Conservation (phyloP, 331 rosid genomes). For the Rhamnella rubrinervis region DNA sequence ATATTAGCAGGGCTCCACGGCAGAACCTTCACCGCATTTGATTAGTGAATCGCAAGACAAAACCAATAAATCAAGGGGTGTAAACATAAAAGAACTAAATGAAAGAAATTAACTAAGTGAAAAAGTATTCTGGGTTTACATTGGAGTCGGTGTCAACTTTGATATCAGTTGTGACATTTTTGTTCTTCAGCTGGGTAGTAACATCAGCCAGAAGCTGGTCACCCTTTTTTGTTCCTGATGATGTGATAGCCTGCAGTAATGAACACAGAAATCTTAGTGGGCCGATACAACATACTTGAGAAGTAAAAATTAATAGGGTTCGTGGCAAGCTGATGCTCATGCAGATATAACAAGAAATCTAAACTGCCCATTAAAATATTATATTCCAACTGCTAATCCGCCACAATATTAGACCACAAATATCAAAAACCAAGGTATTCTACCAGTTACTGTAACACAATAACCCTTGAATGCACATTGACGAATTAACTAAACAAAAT, state of each 20-base stretch:
- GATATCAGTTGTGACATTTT: constrained; percentile 75
- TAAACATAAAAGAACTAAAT: background rate
- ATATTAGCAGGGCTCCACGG: background rate
- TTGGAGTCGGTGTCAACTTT: constrained; percentile 78
- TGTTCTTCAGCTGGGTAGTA: constrained; percentile 76
- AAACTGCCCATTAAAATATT: no score
- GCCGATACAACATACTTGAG: no score
- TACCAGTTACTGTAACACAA: background rate
- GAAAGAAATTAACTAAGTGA: background rate
- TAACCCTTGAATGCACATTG: no score
- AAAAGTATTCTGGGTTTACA: constrained; percentile 35
- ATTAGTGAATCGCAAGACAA: background rate
- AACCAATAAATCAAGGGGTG: background rate
- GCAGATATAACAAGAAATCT: background rate
- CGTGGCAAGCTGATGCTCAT: no score
- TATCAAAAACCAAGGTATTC: background rate
- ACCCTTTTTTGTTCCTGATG: constrained; percentile 75
- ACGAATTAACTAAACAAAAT: no score
- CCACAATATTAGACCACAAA: background rate
- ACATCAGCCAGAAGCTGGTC: constrained; percentile 72
- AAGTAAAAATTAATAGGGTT: no score
- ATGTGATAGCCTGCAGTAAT: constrained; percentile 64
- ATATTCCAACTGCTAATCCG: no score
- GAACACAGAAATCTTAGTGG: constrained; percentile 1
- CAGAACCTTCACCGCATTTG: background rate